Evolutionary conservation across 2,329 filamentous ascomycete species (phyloP).

Genomic region (Phialemonium atrogriseum): DNA sequence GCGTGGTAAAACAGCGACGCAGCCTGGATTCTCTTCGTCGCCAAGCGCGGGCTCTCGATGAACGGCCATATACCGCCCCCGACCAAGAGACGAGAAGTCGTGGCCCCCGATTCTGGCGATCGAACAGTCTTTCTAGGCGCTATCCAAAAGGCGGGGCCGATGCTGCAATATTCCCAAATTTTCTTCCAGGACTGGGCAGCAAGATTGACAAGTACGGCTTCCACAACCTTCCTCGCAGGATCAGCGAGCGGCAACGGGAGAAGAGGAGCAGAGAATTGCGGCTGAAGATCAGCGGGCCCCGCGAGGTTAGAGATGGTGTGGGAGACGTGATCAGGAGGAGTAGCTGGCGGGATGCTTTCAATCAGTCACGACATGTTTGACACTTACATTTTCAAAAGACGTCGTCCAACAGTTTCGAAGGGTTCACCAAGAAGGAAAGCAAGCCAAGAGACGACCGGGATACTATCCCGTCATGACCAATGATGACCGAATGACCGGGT

Average conservation of each 20-base stretch:
- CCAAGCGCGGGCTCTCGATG: constrained; percentile 12
- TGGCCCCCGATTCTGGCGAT: constrained; percentile 20
- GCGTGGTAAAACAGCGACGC: constrained; percentile 46
- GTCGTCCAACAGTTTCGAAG: too few relatives aligned
- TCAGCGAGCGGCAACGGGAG: constrained; percentile 51
- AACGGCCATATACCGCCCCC: constrained; percentile 28
- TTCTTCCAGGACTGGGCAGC: constrained; percentile 31
- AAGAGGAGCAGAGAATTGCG: constrained; percentile 51
- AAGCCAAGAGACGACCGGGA: too few relatives aligned
- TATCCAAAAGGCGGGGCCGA: too few relatives aligned
- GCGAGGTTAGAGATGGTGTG: constrained; percentile 49
- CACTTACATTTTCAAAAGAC: too few relatives aligned
- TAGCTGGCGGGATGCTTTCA: constrained; percentile 25
- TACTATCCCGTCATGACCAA: too few relatives aligned
- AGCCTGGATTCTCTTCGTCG: constrained; percentile 36
- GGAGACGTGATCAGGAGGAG: constrained; percentile 45
- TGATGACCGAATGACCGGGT: too few relatives aligned
- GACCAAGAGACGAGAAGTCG: constrained; percentile 8
- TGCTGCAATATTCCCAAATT: too few relatives aligned
- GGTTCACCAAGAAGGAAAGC: too few relatives aligned
- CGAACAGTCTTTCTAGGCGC: constrained; percentile 18
- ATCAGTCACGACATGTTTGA: too few relatives aligned
- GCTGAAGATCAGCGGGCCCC: constrained; percentile 51
- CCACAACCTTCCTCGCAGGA: constrained; percentile 42
- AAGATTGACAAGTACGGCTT: constrained; percentile 40